Evolutionary conservation across 2,329 filamentous ascomycete genomes (phyloP).

Genomic region (Fusarium albidum): DNA sequence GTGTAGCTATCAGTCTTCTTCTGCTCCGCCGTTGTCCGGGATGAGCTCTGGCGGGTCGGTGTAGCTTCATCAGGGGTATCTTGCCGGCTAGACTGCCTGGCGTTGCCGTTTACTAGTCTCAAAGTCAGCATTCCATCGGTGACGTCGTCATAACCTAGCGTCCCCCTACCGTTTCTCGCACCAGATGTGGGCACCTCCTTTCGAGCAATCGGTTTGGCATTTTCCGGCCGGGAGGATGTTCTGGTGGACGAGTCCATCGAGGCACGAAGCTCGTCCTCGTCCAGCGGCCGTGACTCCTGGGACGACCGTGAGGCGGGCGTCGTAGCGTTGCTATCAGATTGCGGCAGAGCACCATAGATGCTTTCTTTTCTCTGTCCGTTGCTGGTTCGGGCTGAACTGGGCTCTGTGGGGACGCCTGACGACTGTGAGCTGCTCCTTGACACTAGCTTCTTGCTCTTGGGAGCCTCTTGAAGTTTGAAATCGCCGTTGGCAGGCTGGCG

Average conservation of each 20-base stretch:
- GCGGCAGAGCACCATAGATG: constrained; percentile 38
- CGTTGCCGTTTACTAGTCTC: constrained; percentile 40
- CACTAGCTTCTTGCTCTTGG: constrained; percentile 65
- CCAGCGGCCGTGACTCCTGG: constrained; percentile 64
- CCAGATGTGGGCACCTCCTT: constrained; percentile 66
- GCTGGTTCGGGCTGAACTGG: constrained; percentile 44
- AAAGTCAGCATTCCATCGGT: constrained; percentile 16
- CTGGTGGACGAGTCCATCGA: constrained; percentile 53
- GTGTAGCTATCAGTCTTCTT: constrained; percentile 61
- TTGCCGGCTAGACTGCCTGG: constrained; percentile 31
- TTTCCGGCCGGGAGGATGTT: constrained; percentile 50
- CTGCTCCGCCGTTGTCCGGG: constrained; percentile 35
- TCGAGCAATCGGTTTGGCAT: constrained; percentile 62
- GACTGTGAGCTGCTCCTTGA: constrained; percentile 56
- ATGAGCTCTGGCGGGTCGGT: constrained; percentile 33
- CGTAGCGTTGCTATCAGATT: constrained; percentile 47
- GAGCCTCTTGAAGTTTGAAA: constrained; percentile 84
- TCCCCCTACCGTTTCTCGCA: constrained; percentile 54
- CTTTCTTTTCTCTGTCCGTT: constrained; percentile 45
- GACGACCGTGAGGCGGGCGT: constrained; percentile 59
- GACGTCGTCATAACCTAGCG: background rate
- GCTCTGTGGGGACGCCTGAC: constrained; percentile 49
- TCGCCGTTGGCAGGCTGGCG: constrained; percentile 58
- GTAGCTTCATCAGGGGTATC: constrained; percentile 35
- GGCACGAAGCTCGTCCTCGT: constrained; percentile 59